Base-by-base conservation (phyloP, 441 rosid genomes). In the Pelargonium fulgidum region DNA sequence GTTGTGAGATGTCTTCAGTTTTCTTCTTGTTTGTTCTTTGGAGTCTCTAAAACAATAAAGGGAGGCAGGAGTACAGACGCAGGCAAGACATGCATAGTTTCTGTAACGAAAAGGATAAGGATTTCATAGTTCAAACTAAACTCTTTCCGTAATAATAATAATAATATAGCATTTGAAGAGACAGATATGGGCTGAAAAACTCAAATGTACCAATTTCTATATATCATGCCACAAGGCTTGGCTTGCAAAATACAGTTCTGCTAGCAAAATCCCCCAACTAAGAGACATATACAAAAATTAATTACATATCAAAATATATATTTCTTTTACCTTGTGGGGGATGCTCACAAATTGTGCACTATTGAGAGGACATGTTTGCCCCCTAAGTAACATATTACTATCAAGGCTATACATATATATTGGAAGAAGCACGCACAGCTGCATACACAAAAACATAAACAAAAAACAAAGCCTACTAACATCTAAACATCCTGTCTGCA, bases 401-500 rank as follows among this genome's bases (percentile, higher is more conserved):
- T 17, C 16, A 17, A 67, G 39, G 4, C 48, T 61, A 20, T 20
- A 19, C 13, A 17, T 33, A 12, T 65, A 48, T 62, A 66, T 13
- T 12, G 68, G 36, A 54, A 62, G 47, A 48, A 58, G 42, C 45
- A 45, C 62, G 24, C 29, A 62, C 45, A 12, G 11, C 42, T 69
- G 44, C 58, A 68, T 42, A 80, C 67, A 54, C 62, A 54, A 17
- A 54, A 54, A 13, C 56, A 17, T 24, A 24, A 66, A 13, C 56
- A 24, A 42, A 42, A 66, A 19, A 22, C 58, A 5, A 41, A 52
- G 12, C 63, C 66, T 48, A 47, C 56, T 68, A 12, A 71, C 58
- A 65, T 66, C 83, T 77, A 75, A 17, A 87, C 83, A 56, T 74
- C 74, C 73, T 63, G 86, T 72, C 92, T 81, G 78, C 97, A 91